Base-by-base conservation (phyloP, 108 stramenopile genomes). In the Epipyxis sp. region DNA sequence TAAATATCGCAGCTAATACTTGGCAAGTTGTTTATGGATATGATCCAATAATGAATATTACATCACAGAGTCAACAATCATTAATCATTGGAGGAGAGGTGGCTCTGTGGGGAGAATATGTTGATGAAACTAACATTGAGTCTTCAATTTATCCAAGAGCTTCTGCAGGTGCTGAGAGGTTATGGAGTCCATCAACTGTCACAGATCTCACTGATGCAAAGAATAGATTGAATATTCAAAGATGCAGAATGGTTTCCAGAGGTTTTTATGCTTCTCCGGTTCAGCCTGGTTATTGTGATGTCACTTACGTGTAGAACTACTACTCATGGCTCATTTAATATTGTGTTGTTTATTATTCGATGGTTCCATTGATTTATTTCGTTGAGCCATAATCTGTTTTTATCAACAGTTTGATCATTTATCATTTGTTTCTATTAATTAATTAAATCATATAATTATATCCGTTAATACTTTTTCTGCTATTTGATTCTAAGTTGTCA, bases 91-190 rank as follows among this genome's bases (percentile, higher is more conserved):
- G 71, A 43, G 71, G 71, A 10, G 71, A 74, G 25, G 35, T 32
- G 71, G 44, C 46, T 42, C 20, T 74, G 71, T 74, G 71, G 71
- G 6, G 13, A n/a, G 71, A 74, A 39, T 57, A 74, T 37, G 25
- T 74, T 42, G 71, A 74, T 42, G 71, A 74, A 10, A 74, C 10
- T 6, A 74, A 74, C 71, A 74, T 74, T 37, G 71, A 74, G 50
- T 6, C 10, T 6, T 13, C 3, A 3, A 3, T 74, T 37, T 74
- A 74, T 32, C 71, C 71, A 10, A 37, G 71, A 6, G 34, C 71
- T 32, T 46, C 71, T 6, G 37, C 71, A 6, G 71, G 40, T 27
- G 71, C 41, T 39, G 71, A 74, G 35, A 39, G 71, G 10, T 57
- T 74, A 34, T 74, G 71, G 71, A n/a, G n/a, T n/a, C n/a, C n/a